These are phyloP conservation scores for Ochetophila trinervis DNA, from an alignment of 306 rosid genomes.

Conservation along the genomic window DNA sequence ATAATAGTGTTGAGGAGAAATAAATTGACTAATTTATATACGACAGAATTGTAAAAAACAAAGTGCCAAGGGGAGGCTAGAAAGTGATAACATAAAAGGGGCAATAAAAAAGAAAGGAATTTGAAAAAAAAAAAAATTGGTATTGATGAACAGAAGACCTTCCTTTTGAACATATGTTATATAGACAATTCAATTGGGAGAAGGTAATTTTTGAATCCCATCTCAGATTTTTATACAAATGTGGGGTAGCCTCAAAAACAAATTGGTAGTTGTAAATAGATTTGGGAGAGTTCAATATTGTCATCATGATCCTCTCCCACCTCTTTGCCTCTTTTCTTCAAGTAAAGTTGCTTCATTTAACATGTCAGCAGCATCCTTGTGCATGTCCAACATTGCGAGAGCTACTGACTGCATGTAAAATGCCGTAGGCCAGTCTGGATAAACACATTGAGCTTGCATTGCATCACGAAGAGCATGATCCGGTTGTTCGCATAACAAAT, in stretches of 20 bases:
- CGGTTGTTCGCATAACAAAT: constrained; percentile 82
- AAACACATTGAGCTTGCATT: constrained; percentile 93
- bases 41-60: too few relatives aligned
- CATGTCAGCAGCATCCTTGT: constrained; percentile 96
- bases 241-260: constrained; percentile 51
- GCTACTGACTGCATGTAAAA: constrained; percentile 99
- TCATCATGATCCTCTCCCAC: constrained; percentile 61
- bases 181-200: constrained; percentile 37
- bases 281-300: constrained; percentile 8
- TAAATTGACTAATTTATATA: too few relatives aligned
- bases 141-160: not conserved
- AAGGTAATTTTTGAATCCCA: constrained; percentile 43
- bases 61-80: too few relatives aligned
- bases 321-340: constrained; percentile 89
- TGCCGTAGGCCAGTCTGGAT: constrained; percentile 96
- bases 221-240: constrained; percentile 78
- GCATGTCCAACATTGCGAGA: constrained; percentile 92
- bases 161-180: not conserved
- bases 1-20: too few relatives aligned
- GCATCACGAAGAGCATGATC: constrained; percentile 97
- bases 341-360: constrained; percentile 81
- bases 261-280: constrained; percentile 13
- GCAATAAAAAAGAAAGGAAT: too few relatives aligned
- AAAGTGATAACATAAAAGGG: too few relatives aligned
- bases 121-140: not conserved